These are phyloP conservation scores for Moricandia moricandioides DNA, from an alignment of 345 rosid species.

Conservation along the genomic window DNA sequence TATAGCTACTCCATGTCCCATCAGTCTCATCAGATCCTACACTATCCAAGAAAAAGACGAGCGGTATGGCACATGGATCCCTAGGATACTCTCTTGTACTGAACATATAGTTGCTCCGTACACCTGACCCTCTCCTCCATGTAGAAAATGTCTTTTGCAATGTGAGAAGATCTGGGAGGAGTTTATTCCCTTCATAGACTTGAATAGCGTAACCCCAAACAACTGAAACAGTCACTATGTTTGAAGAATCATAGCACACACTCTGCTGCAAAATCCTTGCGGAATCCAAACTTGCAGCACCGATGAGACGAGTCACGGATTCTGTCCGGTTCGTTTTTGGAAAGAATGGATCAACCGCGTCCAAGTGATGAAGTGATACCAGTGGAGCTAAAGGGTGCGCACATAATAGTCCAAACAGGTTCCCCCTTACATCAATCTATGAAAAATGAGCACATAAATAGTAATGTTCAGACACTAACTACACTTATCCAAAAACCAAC, in stretches of 20 bases:
- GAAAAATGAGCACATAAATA: background rate
- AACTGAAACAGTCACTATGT: constrained; percentile 60
- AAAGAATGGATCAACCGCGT: constrained; percentile 72
- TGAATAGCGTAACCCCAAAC: constrained; percentile 92
- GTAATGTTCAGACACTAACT: background rate
- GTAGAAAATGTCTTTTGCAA: constrained; percentile 64
- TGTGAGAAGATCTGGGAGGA: constrained; percentile 74
- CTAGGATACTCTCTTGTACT: constrained; percentile 68
- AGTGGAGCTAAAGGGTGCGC: constrained; percentile 81
- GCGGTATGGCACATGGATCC: constrained; percentile 66
- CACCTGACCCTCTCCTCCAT: constrained; percentile 66
- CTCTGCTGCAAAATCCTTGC: constrained; percentile 78
- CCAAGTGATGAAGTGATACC: constrained; percentile 89
- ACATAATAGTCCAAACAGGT: constrained; percentile 70
- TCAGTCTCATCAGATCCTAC: constrained; percentile 41
- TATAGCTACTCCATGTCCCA: constrained; percentile 61
- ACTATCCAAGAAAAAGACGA: constrained; percentile 57
- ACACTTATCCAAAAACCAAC: constrained; percentile 5
- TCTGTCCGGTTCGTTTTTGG: constrained; percentile 55
- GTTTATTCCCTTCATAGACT: constrained; percentile 67
- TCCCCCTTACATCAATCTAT: constrained; percentile 84
- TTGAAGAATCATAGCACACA: constrained; percentile 65
- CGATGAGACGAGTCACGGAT: constrained; percentile 55
- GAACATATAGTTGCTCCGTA: constrained; percentile 56
- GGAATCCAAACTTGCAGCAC: constrained; percentile 61